Percentiles rank a stretch among this genome's conserved stretches.
Evolutionary conservation across 2,329 filamentous ascomycete species (phyloP).

Genomic region (Xylaria sp.): DNA sequence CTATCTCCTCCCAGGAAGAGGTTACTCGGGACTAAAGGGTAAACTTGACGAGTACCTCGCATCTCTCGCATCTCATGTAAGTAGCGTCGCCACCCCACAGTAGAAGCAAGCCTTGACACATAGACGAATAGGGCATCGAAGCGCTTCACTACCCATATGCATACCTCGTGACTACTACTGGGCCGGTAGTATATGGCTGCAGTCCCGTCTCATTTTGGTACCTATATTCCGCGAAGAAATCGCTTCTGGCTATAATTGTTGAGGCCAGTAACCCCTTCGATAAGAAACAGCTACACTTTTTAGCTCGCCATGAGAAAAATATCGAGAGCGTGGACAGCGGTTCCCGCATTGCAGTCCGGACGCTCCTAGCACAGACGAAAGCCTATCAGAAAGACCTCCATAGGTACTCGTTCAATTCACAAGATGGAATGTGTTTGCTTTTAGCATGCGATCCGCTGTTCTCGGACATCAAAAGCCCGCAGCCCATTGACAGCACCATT

Average conservation of each 20-base stretch:
- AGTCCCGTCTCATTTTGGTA: slow-evolving; percentile 84
- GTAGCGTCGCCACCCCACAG: slow-evolving; percentile 21
- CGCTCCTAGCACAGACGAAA: slow-evolving; percentile 48
- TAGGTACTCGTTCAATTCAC: slow-evolving; percentile 73
- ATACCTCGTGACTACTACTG: slow-evolving; percentile 73
- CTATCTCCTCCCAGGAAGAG: slow-evolving; percentile 63
- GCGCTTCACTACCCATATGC: slow-evolving; percentile 67
- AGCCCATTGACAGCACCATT: slow-evolving; percentile 63
- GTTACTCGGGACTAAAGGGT: slow-evolving; percentile 59
- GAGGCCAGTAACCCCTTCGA: slow-evolving; percentile 82
- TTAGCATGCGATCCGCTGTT: slow-evolving; percentile 54
- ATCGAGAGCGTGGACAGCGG: slow-evolving; percentile 14
- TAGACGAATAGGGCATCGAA: slow-evolving; percentile 57
- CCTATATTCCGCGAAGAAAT: slow-evolving; percentile 64
- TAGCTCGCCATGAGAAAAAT: slow-evolving; percentile 49
- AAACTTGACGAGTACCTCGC: slow-evolving; percentile 67
- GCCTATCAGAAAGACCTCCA: slow-evolving; percentile 75
- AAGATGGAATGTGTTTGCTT: slow-evolving; percentile 60
- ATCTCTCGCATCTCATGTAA: slow-evolving; percentile 62
- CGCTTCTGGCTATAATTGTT: slow-evolving; percentile 68
- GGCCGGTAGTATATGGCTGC: slow-evolving; percentile 72
- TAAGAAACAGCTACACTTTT: slow-evolving; percentile 70
- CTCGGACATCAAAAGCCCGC: slow-evolving; percentile 45
- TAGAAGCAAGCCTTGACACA: slow-evolving; percentile 3
- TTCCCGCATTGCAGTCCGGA: background rate